Evolutionary conservation across 2,329 filamentous ascomycete species (phyloP).

Genomic region (Annulohypoxylon truncatum): DNA sequence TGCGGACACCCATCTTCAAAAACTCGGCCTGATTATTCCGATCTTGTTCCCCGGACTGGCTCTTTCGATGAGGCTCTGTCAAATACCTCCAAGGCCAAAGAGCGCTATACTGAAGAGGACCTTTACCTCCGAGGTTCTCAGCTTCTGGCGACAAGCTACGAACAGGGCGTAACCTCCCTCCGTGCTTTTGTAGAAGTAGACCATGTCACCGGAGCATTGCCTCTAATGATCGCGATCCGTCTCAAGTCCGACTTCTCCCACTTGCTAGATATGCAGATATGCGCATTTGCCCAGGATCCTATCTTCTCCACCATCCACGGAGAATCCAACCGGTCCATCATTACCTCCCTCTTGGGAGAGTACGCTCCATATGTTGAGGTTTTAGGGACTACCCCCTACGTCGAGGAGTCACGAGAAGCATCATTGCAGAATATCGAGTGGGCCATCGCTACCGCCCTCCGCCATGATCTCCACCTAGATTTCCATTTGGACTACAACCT

Average conservation of each 20-base stretch:
- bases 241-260: conserved; percentile 66
- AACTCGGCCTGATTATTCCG: conserved; percentile 65
- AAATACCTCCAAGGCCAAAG: conserved; percentile 66
- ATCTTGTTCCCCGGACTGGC: conserved; percentile 69
- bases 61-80: conserved; percentile 73
- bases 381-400: conserved; percentile 76
- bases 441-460: conserved; percentile 67
- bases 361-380: conserved; percentile 62
- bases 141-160: conserved; percentile 73
- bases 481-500: conserved; percentile 80
- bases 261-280: conserved; percentile 72
- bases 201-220: conserved; percentile 61
- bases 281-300: conserved; percentile 77
- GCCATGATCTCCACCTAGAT: conserved; percentile 68
- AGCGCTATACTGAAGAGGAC: conserved; percentile 69
- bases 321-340: conserved; percentile 62
- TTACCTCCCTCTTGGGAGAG: conserved; percentile 50
- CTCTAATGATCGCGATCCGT: conserved; percentile 63
- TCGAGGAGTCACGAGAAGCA: conserved; percentile 64
- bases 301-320: conserved; percentile 68
- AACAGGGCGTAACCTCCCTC: conserved; percentile 74
- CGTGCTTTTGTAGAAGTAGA: conserved; percentile 80
- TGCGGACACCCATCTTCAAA: conserved; percentile 42
- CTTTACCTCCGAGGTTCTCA: conserved; percentile 73
- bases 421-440: conserved; percentile 70